Base-by-base conservation (phyloP, 805 yeast species). In the Zygosaccharomyces lentus region DNA sequence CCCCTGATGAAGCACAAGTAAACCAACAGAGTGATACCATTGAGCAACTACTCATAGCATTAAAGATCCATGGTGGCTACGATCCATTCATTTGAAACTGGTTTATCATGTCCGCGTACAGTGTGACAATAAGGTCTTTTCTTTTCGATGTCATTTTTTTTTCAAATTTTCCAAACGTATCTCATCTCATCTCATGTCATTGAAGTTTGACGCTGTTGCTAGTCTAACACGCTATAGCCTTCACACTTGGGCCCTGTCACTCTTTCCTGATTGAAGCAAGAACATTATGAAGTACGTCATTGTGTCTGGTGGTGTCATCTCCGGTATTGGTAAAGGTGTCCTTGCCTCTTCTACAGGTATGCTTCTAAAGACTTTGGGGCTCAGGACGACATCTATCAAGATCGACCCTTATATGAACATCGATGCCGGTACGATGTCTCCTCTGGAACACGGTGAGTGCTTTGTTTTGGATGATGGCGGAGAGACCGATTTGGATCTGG, bases 391-490 rank as follows among this genome's bases (percentile, higher is more conserved):
- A 3, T 89, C 98, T 12, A 91, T 93, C 73, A 93, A 93, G 70
- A 93, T 93, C 62, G 99, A 93, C 73, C 99, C 99, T 34, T 93
- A 93, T 71, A 87, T 93, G 95, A 93, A 93, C 72, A 88, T 93
- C 57, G 99, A 93, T 73, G 99, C 99, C 32, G 99, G 99, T 60
- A 93, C 99, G 37, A 93, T 93, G 99, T 87, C 96, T 34, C 99
- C 99, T 17, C 75, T 93, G 64, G 99, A 93, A 70, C 99, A 93
- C 66, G 99, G 99, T 59, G 99, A 93, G 70, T 96, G 96, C 66
- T 93, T 93, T 66, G 98, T 93, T 43, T 76, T 93, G 63, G 87
- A 91, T 67, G 99, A 93, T 66, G 99, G 99, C 68, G 99, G 99
- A 59, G 99, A 93, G 72, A 96, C 91, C 38, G 99, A 93, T 72